Evolutionary conservation across 345 rosid genomes (phyloP).

Genomic region (Mangifera indica): DNA sequence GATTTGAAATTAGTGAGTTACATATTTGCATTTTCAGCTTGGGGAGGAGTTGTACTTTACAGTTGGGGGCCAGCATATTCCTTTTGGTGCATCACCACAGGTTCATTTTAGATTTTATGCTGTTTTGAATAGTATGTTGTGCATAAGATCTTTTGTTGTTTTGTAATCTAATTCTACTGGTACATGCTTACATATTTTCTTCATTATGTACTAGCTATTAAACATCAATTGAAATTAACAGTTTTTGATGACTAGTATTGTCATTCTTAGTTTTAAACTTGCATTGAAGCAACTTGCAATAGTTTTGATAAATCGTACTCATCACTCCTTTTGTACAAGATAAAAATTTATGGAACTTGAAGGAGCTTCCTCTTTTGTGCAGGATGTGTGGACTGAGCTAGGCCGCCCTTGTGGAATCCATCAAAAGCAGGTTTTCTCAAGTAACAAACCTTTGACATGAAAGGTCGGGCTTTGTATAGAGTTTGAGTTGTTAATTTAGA

Average conservation of each 20-base stretch:
- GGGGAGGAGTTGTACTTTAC: slow-evolving; percentile 80
- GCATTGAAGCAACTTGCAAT: background rate
- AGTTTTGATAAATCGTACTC: background rate
- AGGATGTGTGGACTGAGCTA: slow-evolving; percentile 98
- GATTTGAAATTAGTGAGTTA: background rate
- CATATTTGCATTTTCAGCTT: slow-evolving; percentile 47
- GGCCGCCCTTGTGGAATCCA: slow-evolving; percentile 98
- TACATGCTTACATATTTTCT: background rate
- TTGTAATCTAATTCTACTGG: background rate
- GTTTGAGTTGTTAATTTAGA: slow-evolving; percentile 14
- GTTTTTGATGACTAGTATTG: background rate
- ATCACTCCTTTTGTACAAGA: background rate
- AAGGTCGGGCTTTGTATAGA: background rate
- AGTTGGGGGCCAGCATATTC: slow-evolving; percentile 83
- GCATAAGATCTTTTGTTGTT: background rate
- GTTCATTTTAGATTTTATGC: slow-evolving; percentile 36
- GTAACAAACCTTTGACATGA: slow-evolving; percentile 5
- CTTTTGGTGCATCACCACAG: slow-evolving; percentile 98
- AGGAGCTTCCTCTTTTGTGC: slow-evolving; percentile 22
- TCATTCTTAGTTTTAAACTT: background rate
- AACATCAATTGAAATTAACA: background rate
- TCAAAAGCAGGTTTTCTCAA: slow-evolving; percentile 75
- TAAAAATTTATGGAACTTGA: background rate
- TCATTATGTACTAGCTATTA: too few relatives aligned
- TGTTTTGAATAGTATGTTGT: slow-evolving; percentile 16